phyloP scores from a whole-genome alignment of 805 yeast genomes.

The Candida suzukii region DNA sequence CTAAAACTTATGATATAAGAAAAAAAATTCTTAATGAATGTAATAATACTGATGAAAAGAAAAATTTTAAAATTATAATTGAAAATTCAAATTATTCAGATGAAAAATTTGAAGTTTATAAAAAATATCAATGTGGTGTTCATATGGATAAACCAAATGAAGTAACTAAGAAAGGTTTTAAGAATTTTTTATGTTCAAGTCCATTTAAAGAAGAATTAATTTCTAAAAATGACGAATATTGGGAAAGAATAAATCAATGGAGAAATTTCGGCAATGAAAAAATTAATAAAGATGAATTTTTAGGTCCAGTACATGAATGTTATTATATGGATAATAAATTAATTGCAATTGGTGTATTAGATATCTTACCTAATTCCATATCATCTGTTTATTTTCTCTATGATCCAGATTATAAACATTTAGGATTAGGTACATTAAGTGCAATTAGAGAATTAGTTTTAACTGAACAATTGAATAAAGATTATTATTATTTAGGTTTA shows the following conservation, averaged over 20 bases:
- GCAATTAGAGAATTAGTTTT: slow-evolving; percentile 64
- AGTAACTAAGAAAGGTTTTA: slow-evolving; percentile 41
- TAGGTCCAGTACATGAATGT: slow-evolving; percentile 74
- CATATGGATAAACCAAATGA: slow-evolving; percentile 56
- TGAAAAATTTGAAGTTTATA: slow-evolving; percentile 58
- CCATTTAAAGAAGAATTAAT: slow-evolving; percentile 7
- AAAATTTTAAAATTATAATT: slow-evolving; percentile 32
- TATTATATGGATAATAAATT: slow-evolving; percentile 58
- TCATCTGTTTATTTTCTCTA: slow-evolving; percentile 86
- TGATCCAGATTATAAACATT: slow-evolving; percentile 70
- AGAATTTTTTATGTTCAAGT: slow-evolving; percentile 51
- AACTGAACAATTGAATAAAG: slow-evolving; percentile 36
- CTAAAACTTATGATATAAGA: slow-evolving; percentile 9
- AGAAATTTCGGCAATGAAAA: slow-evolving; percentile 9
- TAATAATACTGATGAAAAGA: slow-evolving; percentile 2
- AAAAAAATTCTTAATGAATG: slow-evolving; percentile 11
- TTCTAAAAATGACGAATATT: slow-evolving; percentile 25
- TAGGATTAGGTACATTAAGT: slow-evolving; percentile 72
- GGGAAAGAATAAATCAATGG: slow-evolving; percentile 39
- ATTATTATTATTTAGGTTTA: slow-evolving; percentile 73
- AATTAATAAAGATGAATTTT: slow-evolving; percentile 8
- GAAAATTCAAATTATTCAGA: slow-evolving; percentile 45
- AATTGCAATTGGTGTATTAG: slow-evolving; percentile 72
- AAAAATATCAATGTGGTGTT: slow-evolving; percentile 61
- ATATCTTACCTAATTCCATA: slow-evolving; percentile 65